Evolutionary conservation across 768 basidiomycete species (phyloP).

Genomic region (Lepiota venenata): DNA sequence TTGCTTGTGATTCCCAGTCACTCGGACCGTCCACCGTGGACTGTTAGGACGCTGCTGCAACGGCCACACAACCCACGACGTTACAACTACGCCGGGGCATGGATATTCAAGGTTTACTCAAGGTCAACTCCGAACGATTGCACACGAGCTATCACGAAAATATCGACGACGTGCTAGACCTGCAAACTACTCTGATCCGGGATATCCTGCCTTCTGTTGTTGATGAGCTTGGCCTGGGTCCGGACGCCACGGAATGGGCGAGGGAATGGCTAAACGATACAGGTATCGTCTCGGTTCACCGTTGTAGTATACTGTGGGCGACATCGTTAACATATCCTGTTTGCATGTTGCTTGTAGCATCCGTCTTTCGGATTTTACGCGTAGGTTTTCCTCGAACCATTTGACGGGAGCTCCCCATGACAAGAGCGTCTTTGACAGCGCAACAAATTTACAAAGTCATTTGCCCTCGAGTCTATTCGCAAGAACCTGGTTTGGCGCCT

Average conservation of each 20-base stretch:
- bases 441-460: slow-evolving; percentile 61
- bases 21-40: slow-evolving; percentile 10
- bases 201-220: slow-evolving; percentile 58
- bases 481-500: slow-evolving; percentile 58
- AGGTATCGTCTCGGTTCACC: slow-evolving; percentile 40
- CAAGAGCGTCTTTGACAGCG: slow-evolving; percentile 38
- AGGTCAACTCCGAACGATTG: slow-evolving; percentile 45
- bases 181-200: slow-evolving; percentile 50
- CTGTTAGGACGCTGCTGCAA: not conserved
- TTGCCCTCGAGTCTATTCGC: slow-evolving; percentile 56
- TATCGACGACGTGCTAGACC: slow-evolving; percentile 36
- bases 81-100: slow-evolving; percentile 14
- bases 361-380: slow-evolving; percentile 59
- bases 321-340: slow-evolving; percentile 8
- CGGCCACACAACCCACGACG: slow-evolving; percentile 2
- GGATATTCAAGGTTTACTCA: slow-evolving; percentile 39
- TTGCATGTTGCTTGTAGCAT: slow-evolving; percentile 32
- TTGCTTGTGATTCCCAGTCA: slow-evolving; percentile 2
- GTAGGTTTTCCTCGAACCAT: slow-evolving; percentile 34
- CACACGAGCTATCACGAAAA: slow-evolving; percentile 48
- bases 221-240: slow-evolving; percentile 53
- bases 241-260: slow-evolving; percentile 46
- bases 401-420: slow-evolving; percentile 5
- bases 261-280: slow-evolving; percentile 64
- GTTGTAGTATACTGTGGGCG: not conserved